Base-by-base conservation (phyloP, 192 early-diverging fungal species). In the Backusella parvicylindrica region DNA sequence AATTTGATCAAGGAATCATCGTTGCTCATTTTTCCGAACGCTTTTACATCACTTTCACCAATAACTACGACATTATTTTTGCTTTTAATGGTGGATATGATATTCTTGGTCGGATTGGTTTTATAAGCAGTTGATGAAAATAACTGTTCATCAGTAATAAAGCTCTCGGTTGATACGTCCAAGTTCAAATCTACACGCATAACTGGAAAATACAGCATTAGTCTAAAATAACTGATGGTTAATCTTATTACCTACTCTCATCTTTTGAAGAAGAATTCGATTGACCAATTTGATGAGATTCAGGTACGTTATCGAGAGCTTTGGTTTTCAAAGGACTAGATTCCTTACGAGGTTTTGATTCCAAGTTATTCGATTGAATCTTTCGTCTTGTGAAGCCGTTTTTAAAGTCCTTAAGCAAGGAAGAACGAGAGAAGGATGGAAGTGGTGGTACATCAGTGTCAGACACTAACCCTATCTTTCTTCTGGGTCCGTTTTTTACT, bases 161-260 rank as follows among this genome's bases (percentile, higher is more conserved):
- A 70, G 9, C 68, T 70, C 31, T 70, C 68, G 18, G 68, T 30
- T 26, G 68, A 70, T 40, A 70, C 40, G 3, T 60, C 53, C 23
- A 60, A 12, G 2, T 60, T 26, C 53, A 60, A 26, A 28, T 60
- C 53, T 12, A 60, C 53, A 12, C 23, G 23, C 53, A 60, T 28
- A 26, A 13, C 53, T 60, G 18, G 43, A 26, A 60, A 12, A 28
- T 60, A 13, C 53, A 11, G 11, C n/a, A 60, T 60, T 60, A 60
- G 53, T 9, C 15, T 60, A 21, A 28, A 28, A 26, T 60, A 12
- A 12, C 28, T 60, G 28, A 11, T 28, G 26, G 1, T 23, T 60
- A 4, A 15, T 60, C 28, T 28, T 60, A 60, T 28, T 28, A 60
- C 49, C 28, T 60, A 60, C 53, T 12, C 23, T 60, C 23, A 23